Base-by-base conservation (phyloP, 179 eudicot genomes). In the Camellia oleifera region DNA sequence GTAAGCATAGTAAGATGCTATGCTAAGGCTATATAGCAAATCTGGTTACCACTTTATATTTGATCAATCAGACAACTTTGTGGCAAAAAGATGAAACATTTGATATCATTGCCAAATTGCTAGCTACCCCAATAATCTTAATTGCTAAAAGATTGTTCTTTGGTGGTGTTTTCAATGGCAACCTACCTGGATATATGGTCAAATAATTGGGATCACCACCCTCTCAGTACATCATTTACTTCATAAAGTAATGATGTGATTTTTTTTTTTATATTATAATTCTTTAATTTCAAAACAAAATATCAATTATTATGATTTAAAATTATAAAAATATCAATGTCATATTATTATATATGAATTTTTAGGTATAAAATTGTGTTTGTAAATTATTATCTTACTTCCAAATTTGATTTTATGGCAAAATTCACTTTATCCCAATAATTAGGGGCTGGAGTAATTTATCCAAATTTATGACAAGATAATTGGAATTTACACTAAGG, bases 31-130 rank as follows among this genome's bases (percentile, higher is more conserved):
- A 8, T 2, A 8, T 15, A 65, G 1, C 58, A 50, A 61, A 76
- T 76, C 26, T 61, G 56, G 7, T 64, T 62, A 45, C 57, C 67
- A 62, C 78, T 61, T 75, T 75, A 11, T 75, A 58, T 20, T 18
- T 0, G 23, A 67, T 64, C 61, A 77, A 77, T 63, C 61, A 77
- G 2, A 23, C 7, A 63, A 17, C 69, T 62, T 62, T 45, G 53
- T n/a, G 76, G 70, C 54, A 45, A 76, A 62, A 45, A 50, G 78
- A 11, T 74, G 4, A 58, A 17, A 42, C 12, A 58, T 58, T 57
- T 57, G 64, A 75, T 26, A 57, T 58, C 48, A 17, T 57, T 17
- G 20, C 6, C 18, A 18, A 70, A 20, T 7, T 0, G 6, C 15
- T 6, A 46, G 3, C 20, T 7, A 68, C 42, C 48, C 12, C 12